Base-by-base conservation (phyloP, 305 asterid species). In the Lippia alba region DNA sequence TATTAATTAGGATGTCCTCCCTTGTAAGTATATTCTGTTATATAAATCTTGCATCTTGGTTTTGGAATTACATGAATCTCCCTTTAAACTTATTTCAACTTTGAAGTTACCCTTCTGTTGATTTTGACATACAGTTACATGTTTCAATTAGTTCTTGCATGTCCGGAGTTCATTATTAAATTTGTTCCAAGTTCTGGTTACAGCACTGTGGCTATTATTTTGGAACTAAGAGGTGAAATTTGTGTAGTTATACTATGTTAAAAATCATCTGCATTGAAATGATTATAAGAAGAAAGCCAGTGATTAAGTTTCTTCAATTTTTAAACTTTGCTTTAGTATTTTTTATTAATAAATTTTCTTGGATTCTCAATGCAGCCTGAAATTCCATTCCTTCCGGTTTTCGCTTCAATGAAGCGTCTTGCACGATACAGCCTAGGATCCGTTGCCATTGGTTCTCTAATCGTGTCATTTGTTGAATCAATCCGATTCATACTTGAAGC, bases 401-500 rank as follows among this genome's bases (percentile, higher is more conserved):
- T 94, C 73, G 79, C 96, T 39, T 94, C 99, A 50, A 88, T 94
- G 97, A 94, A 86, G 89, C 89, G 99, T 78, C 98, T 92, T 64
- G 70, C 61, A 12, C 89, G 97, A 72, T 92, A 92, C 81, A 76
- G 84, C 72, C 86, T 92, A 36, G 99, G 99, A 74, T 94, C 97
- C 1, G 86, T 94, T 71, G 99, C 97, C 73, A 65, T 92, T 69
- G 99, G 99, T 66, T 94, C 99, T 73, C 78, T 94, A 63, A 59
- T 80, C 1, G 94, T 94, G 57, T 89, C 97, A 14, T 86, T 82
- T 55, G 67, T 84, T 36, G 97, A 92, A 84, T 87, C 97, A 62
- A 79, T 88, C 69, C 87, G 98, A 30, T 91, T 90, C 67, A 77
- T 94, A 69, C 97, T 94, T 34, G 97, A 92, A 81, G 91, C 89